Evolutionary conservation across 495 filamentous ascomycete genomes (phyloP).

Genomic region (Podospora fimiseda): DNA sequence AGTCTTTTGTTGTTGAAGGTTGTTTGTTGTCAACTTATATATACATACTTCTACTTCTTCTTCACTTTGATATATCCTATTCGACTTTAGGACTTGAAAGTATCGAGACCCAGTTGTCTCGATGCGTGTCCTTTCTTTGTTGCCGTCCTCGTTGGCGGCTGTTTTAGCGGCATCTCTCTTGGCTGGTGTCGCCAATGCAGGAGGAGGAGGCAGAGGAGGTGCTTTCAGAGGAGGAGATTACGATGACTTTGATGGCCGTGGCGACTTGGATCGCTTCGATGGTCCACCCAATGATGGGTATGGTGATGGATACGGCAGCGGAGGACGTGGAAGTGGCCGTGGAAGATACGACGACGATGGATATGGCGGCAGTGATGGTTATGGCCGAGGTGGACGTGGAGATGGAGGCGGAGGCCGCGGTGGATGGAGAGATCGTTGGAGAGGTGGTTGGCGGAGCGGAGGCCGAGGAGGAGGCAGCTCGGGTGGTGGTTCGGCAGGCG

Average conservation of each 20-base stretch:
- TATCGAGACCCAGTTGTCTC: not conserved
- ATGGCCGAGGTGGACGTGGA: not conserved
- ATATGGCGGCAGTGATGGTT: not conserved
- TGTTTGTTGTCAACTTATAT: too few relatives aligned
- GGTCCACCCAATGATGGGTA: constrained; percentile 3
- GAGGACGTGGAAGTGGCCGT: not conserved
- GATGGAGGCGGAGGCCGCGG: not conserved
- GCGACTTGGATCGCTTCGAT: constrained; percentile 5
- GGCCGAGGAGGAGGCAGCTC: not conserved
- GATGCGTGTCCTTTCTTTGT: constrained; percentile 3
- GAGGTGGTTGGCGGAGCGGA: not conserved
- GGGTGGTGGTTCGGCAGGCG: too few relatives aligned
- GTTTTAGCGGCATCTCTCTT: constrained; percentile 2
- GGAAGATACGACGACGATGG: not conserved
- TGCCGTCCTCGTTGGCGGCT: constrained; percentile 3
- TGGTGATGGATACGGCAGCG: not conserved
- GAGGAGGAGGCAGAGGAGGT: not conserved
- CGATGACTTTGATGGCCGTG: constrained; percentile 4
- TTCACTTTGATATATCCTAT: too few relatives aligned
- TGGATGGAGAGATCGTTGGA: not conserved
- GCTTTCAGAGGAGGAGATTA: constrained; percentile 2
- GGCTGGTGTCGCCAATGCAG: not conserved
- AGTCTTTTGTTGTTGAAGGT: too few relatives aligned
- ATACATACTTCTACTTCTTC: not conserved
- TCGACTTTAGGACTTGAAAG: not conserved